These are phyloP conservation scores for Diaporthe australafricana DNA, from an alignment of 2,329 filamentous ascomycete species.

Conservation along the genomic window DNA sequence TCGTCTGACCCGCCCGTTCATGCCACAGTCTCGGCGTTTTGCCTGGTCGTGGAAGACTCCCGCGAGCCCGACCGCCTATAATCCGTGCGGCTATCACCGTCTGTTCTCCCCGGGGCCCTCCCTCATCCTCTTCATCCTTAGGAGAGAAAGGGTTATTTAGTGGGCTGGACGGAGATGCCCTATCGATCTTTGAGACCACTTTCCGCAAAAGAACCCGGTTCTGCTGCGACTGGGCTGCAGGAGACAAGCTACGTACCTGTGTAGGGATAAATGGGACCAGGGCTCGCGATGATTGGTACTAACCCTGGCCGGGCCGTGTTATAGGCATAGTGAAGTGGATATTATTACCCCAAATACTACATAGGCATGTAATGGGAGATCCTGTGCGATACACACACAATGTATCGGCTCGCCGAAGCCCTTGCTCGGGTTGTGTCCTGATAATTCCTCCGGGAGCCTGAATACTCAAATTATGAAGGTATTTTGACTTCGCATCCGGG, in stretches of 20 bases:
- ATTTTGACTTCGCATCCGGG: not conserved
- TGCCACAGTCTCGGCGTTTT: constrained; percentile 3
- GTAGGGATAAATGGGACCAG: not conserved
- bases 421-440: not conserved
- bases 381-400: not conserved
- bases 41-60: not conserved
- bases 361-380: not conserved
- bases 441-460: too few species aligned
- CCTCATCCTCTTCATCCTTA: not conserved
- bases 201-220: not conserved
- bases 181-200: not conserved
- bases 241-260: not conserved
- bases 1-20: constrained; percentile 5
- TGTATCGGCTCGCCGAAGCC: not conserved
- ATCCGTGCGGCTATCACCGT: not conserved
- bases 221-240: not conserved
- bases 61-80: not conserved
- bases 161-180: constrained; percentile 4
- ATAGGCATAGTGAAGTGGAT: not conserved
- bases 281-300: not conserved
- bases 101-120: constrained; percentile 1
- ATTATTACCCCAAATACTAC: not conserved
- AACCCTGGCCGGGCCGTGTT: too few species aligned
- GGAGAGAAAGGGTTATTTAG: constrained; percentile 12
- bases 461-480: not conserved